Conservation (phyloP, 139 green algal species). For the Coelastrella sp. region DNA sequence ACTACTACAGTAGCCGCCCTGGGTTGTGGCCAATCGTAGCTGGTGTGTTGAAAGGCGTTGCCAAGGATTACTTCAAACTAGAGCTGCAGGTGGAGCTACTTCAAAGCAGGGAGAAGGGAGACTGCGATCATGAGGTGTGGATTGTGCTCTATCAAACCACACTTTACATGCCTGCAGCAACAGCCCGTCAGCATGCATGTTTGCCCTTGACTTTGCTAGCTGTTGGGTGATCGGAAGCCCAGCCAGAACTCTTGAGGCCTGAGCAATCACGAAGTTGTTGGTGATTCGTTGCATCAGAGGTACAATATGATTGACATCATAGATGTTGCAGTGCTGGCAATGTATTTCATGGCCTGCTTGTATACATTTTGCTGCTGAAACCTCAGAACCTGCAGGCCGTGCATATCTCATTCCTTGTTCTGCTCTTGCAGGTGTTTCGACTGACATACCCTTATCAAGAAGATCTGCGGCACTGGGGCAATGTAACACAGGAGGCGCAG, state of each 20-base stretch:
- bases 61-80: slow-evolving; percentile 41
- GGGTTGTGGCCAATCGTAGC: slow-evolving; percentile 62
- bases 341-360: too few relatives aligned
- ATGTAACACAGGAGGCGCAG: neutral
- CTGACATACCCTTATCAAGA: slow-evolving; percentile 50
- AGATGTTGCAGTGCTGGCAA: too few relatives aligned
- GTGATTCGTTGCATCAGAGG: too few relatives aligned
- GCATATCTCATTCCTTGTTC: too few relatives aligned
- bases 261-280: too few relatives aligned
- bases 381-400: neutral
- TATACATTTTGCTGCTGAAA: neutral
- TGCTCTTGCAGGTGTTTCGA: slow-evolving; percentile 48
- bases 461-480: neutral
- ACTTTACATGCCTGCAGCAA: too few relatives aligned
- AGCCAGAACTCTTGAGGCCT: too few relatives aligned
- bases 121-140: slow-evolving; percentile 53
- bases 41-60: slow-evolving; percentile 53
- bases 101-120: slow-evolving; percentile 44
- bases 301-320: too few relatives aligned
- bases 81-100: slow-evolving; percentile 51
- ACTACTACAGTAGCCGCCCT: slow-evolving; percentile 58
- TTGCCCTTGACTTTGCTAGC: too few relatives aligned
- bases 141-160: neutral
- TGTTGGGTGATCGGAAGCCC: too few relatives aligned
- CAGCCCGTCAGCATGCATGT: too few relatives aligned